phyloP scores from a whole-genome alignment of 2,329 filamentous ascomycete genomes.

The Colletotrichum neosansevieriae region DNA sequence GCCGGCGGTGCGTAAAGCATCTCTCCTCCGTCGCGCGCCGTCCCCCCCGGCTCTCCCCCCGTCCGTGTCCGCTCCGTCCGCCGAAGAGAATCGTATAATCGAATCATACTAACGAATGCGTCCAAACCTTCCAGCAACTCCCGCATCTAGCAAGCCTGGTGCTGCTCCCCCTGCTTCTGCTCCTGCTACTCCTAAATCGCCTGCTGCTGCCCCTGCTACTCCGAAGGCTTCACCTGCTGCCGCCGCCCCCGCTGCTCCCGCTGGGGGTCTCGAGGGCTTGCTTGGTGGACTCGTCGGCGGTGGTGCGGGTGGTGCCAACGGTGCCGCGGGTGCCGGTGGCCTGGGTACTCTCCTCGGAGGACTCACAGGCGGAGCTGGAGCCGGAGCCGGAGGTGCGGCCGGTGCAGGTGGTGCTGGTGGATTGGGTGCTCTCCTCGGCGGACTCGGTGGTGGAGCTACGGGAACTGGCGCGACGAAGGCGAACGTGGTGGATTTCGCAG shows the following conservation, averaged over 20 bases:
- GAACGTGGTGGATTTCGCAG: slow-evolving; percentile 14
- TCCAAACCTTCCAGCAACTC: slow-evolving; percentile 2
- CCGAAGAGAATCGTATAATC: slow-evolving; percentile 9
- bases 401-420: too few relatives aligned
- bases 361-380: too few relatives aligned
- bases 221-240: background rate
- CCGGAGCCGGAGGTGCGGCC: too few relatives aligned
- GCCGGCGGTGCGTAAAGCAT: slow-evolving; percentile 34
- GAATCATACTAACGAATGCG: slow-evolving; percentile 17
- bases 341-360: background rate
- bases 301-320: background rate
- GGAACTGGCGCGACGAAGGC: slow-evolving; percentile 12
- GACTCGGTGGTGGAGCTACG: slow-evolving; percentile 7
- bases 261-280: too few relatives aligned
- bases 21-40: slow-evolving; percentile 21
- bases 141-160: slow-evolving; percentile 15
- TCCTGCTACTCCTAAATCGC: slow-evolving; percentile 2
- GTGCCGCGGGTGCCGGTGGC: slow-evolving; percentile 5
- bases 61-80: slow-evolving; percentile 6
- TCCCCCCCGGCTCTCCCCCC: background rate
- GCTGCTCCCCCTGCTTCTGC: slow-evolving; percentile 7
- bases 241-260: background rate
- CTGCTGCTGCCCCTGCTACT: slow-evolving; percentile 5
- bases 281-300: slow-evolving; percentile 11
- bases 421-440: slow-evolving; percentile 2